Evolutionary conservation across 176 grass and related monocot genomes (phyloP).

Genomic region (Avena eriantha): DNA sequence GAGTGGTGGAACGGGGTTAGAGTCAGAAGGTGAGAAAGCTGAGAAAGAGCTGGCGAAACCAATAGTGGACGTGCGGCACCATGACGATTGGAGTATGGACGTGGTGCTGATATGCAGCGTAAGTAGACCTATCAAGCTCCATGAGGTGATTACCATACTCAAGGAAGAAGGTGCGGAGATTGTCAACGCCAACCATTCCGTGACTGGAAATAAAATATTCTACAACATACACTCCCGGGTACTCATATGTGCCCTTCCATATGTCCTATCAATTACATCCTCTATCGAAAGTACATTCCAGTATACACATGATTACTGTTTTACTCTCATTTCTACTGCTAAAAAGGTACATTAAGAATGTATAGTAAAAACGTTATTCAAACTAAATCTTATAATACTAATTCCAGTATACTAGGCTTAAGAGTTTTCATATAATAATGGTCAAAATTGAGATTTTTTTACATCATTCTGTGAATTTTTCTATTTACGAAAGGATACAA

Average conservation of each 20-base stretch:
- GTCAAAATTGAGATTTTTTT: too few relatives aligned
- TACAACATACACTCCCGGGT: slow-evolving; percentile 66
- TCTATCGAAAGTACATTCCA: too few relatives aligned
- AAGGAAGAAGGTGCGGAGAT: slow-evolving; percentile 61
- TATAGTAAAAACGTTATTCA: too few relatives aligned
- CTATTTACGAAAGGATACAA: not conserved
- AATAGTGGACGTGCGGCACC: slow-evolving; percentile 52
- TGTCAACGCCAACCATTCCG: too few relatives aligned
- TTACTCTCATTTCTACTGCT: too few relatives aligned
- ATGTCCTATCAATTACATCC: too few relatives aligned
- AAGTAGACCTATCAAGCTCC: slow-evolving; percentile 46
- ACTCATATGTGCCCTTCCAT: not conserved
- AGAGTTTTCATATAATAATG: too few relatives aligned
- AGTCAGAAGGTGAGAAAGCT: not conserved
- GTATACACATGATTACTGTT: too few relatives aligned
- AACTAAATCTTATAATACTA: too few relatives aligned
- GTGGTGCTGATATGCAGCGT: slow-evolving; percentile 51
- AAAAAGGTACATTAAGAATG: too few relatives aligned
- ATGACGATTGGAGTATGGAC: slow-evolving; percentile 55
- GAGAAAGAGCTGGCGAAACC: not conserved
- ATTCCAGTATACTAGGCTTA: too few relatives aligned
- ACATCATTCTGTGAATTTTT: too few relatives aligned
- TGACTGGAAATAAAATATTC: slow-evolving; percentile 40
- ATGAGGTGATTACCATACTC: slow-evolving; percentile 57
- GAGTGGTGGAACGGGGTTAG: not conserved